Evolutionary conservation across 345 rosid genomes (phyloP).

Genomic region (Bruguiera gymnorhiza): DNA sequence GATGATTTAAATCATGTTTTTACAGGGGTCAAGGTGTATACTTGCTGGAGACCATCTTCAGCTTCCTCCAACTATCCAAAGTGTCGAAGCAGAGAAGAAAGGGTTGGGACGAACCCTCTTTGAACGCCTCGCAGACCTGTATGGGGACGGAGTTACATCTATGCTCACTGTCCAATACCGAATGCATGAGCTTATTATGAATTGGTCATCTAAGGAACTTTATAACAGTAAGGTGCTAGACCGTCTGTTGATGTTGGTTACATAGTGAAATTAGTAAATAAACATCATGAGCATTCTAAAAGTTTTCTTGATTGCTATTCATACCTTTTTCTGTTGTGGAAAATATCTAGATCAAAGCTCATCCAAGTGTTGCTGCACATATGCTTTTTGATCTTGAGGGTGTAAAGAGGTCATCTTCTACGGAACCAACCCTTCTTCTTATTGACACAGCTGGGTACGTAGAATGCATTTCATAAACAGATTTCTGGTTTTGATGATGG

Average conservation of each 20-base stretch:
- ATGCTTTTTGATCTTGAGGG: constrained; percentile 77
- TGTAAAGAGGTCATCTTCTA: constrained; percentile 58
- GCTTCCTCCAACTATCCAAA: constrained; percentile 93
- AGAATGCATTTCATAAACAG: not conserved
- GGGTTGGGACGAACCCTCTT: constrained; percentile 93
- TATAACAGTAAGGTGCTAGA: constrained; percentile 61
- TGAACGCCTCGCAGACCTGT: constrained; percentile 78
- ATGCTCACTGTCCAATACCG: constrained; percentile 98
- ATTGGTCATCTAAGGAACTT: constrained; percentile 94
- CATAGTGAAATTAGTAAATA: constrained; percentile 9
- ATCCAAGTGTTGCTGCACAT: constrained; percentile 82
- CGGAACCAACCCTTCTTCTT: constrained; percentile 81
- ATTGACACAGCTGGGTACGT: constrained; percentile 79
- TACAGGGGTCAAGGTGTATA: constrained; percentile 81
- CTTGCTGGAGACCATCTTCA: constrained; percentile 97
- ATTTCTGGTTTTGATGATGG: not conserved
- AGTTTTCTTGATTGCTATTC: not conserved
- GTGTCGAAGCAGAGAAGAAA: constrained; percentile 90
- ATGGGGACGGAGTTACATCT: constrained; percentile 72
- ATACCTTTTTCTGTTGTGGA: not conserved
- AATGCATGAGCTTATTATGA: constrained; percentile 96
- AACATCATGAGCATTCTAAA: not conserved
- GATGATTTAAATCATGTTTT: constrained; percentile 4
- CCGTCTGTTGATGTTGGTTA: constrained; percentile 9
- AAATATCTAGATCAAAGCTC: constrained; percentile 62